Evolutionary conservation across 192 early-diverging fungal species (phyloP).

Genomic region (Entomortierella beljakovae): DNA sequence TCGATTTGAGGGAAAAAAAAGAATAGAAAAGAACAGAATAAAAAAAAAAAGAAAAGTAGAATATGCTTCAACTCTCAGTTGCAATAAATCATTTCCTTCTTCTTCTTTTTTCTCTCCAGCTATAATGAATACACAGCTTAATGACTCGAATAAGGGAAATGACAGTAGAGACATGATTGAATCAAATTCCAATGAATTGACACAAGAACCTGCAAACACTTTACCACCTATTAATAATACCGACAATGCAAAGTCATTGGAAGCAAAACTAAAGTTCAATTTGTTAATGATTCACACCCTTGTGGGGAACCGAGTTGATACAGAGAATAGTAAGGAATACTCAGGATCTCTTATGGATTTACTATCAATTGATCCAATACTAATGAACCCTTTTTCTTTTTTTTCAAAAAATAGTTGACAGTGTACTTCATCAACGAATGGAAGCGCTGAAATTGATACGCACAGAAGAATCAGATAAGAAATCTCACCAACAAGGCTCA

Average conservation of each 20-base stretch:
- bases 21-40: not conserved
- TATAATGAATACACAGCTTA: not conserved
- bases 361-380: not conserved
- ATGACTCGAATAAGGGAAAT: not conserved
- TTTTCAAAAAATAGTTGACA: slow-evolving; percentile 10
- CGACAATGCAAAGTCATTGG: slow-evolving; percentile 3
- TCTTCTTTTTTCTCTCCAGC: not conserved
- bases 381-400: not conserved
- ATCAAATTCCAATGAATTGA: not conserved
- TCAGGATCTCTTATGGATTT: not conserved
- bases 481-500: not conserved
- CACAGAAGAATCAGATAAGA: not conserved
- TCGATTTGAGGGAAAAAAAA: not conserved
- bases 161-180: not conserved
- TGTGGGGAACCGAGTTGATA: slow-evolving; percentile 35
- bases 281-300: slow-evolving; percentile 27
- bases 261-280: slow-evolving; percentile 13
- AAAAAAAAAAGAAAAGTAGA: not conserved
- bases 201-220: not conserved
- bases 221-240: not conserved
- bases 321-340: slow-evolving; percentile 21
- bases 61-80: too few species aligned
- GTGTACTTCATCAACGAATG: slow-evolving; percentile 21
- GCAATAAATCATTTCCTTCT: not conserved
- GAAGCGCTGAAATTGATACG: not conserved